Base-by-base conservation (phyloP, 768 basidiomycete genomes). In the Kwoniella mangroviensis region DNA sequence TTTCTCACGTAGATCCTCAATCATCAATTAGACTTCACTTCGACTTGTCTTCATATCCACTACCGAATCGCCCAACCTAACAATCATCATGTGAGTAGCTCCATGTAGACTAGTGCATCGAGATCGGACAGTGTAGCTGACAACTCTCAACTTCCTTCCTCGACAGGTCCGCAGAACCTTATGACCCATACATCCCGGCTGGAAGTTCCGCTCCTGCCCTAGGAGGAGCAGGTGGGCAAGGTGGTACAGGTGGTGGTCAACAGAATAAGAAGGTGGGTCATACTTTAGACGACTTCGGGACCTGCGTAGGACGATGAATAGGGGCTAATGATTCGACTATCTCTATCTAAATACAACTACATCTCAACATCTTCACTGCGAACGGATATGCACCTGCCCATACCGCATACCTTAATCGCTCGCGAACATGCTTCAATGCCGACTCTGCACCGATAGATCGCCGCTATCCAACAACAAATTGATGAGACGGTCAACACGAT, bases 401-500 rank as follows among this genome's bases (percentile, higher is more conserved):
- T n/a, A n/a, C n/a, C n/a, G n/a, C n/a, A n/a, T n/a, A n/a, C n/a
- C n/a, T n/a, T n/a, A n/a, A n/a, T n/a, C n/a, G n/a, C n/a, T n/a
- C n/a, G n/a, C n/a, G n/a, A n/a, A n/a, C 17, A 24, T 21, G 3
- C 63, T 26, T 64, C 24, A 52, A 4, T n/a, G n/a, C 42, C 28
- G 4, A 6, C 0, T 13, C 51, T 40, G 42, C 9, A 41, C 15
- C 24, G 7, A 52, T 63, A 96, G 88, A 98, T 95, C 0, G 92
- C 93, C 2, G 92, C 92, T 67, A 96, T 98, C 77, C 96, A 98
- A 83, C 79, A 79, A 41, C 94, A 98, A 85, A 98, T 98, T 76
- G 93, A 98, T 83, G 91, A 93, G 82, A 98, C 97, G 56, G 94
- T 98, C 62, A 92, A 90, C 26, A 94, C 98, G 79, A 99, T 99